Conservation (phyloP, 2,329 filamentous ascomycete species). For the Chaetomium sp. region DNA sequence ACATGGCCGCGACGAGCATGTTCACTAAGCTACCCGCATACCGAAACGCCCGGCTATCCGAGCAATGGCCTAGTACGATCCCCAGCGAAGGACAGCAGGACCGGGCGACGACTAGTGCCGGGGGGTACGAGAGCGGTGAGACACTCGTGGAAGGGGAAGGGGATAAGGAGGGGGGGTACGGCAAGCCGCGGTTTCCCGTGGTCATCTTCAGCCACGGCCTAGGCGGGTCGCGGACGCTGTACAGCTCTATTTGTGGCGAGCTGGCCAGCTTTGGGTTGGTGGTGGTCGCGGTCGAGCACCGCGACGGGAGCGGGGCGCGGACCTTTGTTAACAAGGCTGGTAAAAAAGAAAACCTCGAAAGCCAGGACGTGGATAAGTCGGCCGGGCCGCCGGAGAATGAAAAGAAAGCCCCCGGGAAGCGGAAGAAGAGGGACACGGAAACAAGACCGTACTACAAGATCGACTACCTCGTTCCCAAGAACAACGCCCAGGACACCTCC, state of each 20-base stretch:
- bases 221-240: constrained; percentile 64
- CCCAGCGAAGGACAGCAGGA: neutral
- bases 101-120: neutral
- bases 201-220: constrained; percentile 69
- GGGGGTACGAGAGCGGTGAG: neutral
- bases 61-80: constrained; percentile 49
- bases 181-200: constrained; percentile 56
- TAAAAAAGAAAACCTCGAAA: constrained; percentile 25
- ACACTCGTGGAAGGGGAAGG: constrained; percentile 36
- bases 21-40: constrained; percentile 67
- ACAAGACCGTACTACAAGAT: constrained; percentile 51
- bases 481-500: constrained; percentile 52
- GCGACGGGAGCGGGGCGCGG: constrained; percentile 64
- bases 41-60: constrained; percentile 60
- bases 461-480: constrained; percentile 65
- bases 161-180: constrained; percentile 22
- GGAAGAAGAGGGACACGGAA: constrained; percentile 34
- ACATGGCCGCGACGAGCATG: constrained; percentile 60
- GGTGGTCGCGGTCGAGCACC: constrained; percentile 65
- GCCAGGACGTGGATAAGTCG: constrained; percentile 34
- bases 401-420: constrained; percentile 3
- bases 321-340: constrained; percentile 58
- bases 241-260: constrained; percentile 65
- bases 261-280: constrained; percentile 68
- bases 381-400: constrained; percentile 29